Evolutionary conservation across 371 early-diverging fungal species (phyloP).

Genomic region (Mortierella sp.): DNA sequence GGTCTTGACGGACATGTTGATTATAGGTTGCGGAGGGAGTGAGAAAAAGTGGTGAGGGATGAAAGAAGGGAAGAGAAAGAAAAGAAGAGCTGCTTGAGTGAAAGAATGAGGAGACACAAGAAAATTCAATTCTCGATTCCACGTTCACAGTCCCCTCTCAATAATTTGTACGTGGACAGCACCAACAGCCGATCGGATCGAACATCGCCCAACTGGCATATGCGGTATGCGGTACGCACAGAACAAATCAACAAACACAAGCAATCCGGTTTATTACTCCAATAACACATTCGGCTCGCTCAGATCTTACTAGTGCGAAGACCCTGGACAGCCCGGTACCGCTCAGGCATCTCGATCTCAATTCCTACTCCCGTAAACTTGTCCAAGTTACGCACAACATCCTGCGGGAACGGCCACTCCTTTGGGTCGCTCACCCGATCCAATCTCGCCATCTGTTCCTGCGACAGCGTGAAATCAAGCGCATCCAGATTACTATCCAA

Average conservation of each 20-base stretch:
- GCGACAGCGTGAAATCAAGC: conserved; percentile 55
- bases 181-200: not conserved
- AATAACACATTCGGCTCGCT: not conserved
- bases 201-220: not conserved
- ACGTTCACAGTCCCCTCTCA: not conserved
- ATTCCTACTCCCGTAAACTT: conserved; percentile 34
- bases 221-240: not conserved
- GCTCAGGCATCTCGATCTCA: conserved; percentile 42
- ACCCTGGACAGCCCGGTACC: conserved; percentile 29
- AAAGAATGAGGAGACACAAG: not conserved
- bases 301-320: conserved; percentile 40
- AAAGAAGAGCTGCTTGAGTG: not conserved
- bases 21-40: not conserved
- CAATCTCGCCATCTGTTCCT: conserved; percentile 58
- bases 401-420: conserved; percentile 53
- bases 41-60: conserved; percentile 1
- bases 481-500: conserved; percentile 60
- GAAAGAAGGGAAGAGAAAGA: conserved; percentile 2
- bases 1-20: conserved; percentile 58
- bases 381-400: conserved; percentile 27
- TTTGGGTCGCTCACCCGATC: conserved; percentile 54
- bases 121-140: not conserved
- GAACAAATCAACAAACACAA: not conserved
- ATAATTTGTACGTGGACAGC: not conserved
- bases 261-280: not conserved